Conservation (phyloP, 352 stramenopile genomes). For the Achlya hypogyna region DNA sequence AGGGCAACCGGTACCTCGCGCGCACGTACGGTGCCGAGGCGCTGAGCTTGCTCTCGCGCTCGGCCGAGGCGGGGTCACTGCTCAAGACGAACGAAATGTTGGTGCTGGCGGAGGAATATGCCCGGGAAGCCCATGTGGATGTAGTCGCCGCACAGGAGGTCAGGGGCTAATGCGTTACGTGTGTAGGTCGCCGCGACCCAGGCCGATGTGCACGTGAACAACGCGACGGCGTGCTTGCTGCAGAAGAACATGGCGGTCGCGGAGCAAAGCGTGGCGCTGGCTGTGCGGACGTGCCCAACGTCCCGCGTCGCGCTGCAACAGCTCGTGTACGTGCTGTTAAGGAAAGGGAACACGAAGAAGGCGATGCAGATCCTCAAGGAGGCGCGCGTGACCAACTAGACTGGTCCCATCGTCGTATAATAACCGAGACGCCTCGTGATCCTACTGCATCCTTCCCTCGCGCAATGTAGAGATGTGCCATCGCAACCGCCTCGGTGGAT, state of each 20-base stretch:
- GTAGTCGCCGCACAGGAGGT: slow-evolving; percentile 21
- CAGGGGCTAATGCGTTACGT: not conserved
- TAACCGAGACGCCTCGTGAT: not conserved
- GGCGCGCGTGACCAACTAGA: slow-evolving; percentile 56
- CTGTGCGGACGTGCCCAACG: slow-evolving; percentile 69
- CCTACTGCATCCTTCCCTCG: too few species aligned
- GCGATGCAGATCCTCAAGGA: slow-evolving; percentile 79
- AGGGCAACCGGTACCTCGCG: slow-evolving; percentile 59
- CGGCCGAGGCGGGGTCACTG: slow-evolving; percentile 59
- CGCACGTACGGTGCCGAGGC: slow-evolving; percentile 85
- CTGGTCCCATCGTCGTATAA: not conserved
- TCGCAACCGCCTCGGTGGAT: too few species aligned
- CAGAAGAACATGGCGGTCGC: slow-evolving; percentile 53
- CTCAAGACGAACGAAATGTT: slow-evolving; percentile 69
- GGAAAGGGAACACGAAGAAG: slow-evolving; percentile 85
- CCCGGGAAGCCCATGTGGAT: slow-evolving; percentile 62
- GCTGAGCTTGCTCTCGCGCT: slow-evolving; percentile 79
- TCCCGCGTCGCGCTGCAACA: slow-evolving; percentile 77
- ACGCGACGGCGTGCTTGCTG: slow-evolving; percentile 65
- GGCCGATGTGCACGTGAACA: slow-evolving; percentile 79
- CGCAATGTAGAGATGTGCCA: too few species aligned
- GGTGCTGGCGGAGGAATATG: slow-evolving; percentile 67
- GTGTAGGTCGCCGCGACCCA: slow-evolving; percentile 50
- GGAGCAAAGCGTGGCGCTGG: slow-evolving; percentile 75
- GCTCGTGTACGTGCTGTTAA: slow-evolving; percentile 81